A percentile compares a stretch with the other conserved stretches of the same genome.
These are phyloP conservation scores for Vaccinium darrowii DNA, from an alignment of 148 eudicot species.

Conservation along the genomic window DNA sequence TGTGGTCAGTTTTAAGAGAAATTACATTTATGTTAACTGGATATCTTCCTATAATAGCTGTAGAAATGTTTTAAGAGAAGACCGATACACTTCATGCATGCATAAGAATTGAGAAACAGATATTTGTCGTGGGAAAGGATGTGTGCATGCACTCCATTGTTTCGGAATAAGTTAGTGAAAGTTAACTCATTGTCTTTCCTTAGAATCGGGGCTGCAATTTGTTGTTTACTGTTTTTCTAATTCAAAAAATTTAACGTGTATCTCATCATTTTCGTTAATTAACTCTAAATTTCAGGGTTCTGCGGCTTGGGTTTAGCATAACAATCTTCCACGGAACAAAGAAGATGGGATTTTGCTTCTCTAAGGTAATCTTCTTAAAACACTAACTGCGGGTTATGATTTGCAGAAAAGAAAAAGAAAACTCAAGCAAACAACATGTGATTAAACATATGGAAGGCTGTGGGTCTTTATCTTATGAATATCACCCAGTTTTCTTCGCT, in stretches of 20 bases:
- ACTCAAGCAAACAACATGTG: background rate
- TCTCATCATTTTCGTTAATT: background rate
- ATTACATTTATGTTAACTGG: background rate
- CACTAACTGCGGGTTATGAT: background rate
- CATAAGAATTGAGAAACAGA: background rate
- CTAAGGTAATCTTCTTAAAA: constrained; percentile 19
- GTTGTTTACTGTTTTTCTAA: background rate
- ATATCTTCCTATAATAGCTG: background rate
- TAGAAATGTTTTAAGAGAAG: background rate
- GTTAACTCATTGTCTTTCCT: background rate
- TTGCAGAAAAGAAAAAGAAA: background rate
- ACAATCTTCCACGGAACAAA: background rate
- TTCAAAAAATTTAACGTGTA: background rate
- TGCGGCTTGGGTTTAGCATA: constrained; percentile 9
- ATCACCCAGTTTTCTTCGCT: background rate
- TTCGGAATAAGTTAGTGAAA: background rate
- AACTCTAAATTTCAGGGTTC: constrained; percentile 12
- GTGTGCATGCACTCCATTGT: background rate
- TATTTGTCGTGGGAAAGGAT: background rate
- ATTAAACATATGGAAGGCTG: background rate
- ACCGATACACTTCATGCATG: background rate
- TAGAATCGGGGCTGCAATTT: background rate
- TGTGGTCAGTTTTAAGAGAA: background rate
- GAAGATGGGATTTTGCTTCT: constrained; percentile 29
- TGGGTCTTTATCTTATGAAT: background rate